These are phyloP conservation scores for Betula pendula DNA, from an alignment of 306 rosid species.

Conservation along the genomic window DNA sequence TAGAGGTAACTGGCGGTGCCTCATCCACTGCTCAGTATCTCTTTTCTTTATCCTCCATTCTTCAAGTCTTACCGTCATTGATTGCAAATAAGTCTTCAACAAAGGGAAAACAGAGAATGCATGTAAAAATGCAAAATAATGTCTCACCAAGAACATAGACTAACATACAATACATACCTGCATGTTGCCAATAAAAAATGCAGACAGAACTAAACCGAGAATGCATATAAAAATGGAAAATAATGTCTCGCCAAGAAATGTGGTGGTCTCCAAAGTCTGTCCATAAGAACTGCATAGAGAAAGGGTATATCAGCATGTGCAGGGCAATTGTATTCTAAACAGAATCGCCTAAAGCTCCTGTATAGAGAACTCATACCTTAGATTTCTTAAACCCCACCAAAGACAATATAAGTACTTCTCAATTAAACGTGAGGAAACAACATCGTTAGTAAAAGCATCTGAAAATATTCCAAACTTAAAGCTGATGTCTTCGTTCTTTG, in stretches of 20 bases:
- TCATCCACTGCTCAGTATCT: conserved; percentile 97
- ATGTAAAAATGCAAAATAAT: too few relatives aligned
- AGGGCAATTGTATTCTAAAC: not conserved
- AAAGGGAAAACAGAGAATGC: conserved; percentile 1
- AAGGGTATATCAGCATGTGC: not conserved
- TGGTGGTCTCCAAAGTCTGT: conserved; percentile 72
- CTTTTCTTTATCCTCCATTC: conserved; percentile 83
- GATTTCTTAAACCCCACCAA: conserved; percentile 80
- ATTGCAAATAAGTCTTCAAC: conserved; percentile 70
- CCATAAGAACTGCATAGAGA: conserved; percentile 65
- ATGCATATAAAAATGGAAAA: conserved; percentile 68
- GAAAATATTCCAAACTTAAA: conserved; percentile 80
- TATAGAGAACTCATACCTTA: conserved; percentile 71
- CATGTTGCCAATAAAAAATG: conserved; percentile 89
- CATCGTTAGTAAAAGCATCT: conserved; percentile 67
- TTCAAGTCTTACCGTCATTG: conserved; percentile 74
- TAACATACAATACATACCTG: conserved; percentile 47
- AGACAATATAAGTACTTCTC: conserved; percentile 73
- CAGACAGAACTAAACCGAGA: conserved; percentile 61
- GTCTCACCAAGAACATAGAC: not conserved
- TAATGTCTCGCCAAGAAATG: conserved; percentile 61
- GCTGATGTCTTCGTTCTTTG: conserved; percentile 35
- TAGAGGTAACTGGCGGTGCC: conserved; percentile 81
- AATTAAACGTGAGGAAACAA: conserved; percentile 51
- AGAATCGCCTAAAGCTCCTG: too few relatives aligned